Conservation (phyloP, 2,329 filamentous ascomycete species). For the Botrytis deweyae region DNA sequence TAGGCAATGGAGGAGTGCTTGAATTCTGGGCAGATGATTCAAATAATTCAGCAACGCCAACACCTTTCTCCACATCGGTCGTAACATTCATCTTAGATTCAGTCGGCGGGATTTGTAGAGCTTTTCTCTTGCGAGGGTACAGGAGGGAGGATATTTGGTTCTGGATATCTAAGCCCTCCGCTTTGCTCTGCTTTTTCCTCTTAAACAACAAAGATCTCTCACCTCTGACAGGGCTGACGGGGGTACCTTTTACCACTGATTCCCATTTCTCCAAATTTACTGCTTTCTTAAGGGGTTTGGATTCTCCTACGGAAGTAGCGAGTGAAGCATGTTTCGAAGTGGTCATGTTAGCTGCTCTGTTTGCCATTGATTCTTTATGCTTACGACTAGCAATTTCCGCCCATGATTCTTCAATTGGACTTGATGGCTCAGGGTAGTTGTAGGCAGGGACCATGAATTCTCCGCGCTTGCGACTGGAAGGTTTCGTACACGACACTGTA, state of each 20-base stretch:
- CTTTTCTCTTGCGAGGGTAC: background rate
- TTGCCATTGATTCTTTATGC: background rate
- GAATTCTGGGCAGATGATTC: background rate
- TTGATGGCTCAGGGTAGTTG: background rate
- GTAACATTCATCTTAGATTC: background rate
- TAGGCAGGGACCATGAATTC: background rate
- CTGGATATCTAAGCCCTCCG: constrained; percentile 1
- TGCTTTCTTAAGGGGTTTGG: background rate
- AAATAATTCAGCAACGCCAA: background rate
- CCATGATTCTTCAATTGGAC: background rate
- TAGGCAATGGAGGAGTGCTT: background rate
- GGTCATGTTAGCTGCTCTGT: background rate
- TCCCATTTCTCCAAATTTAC: background rate
- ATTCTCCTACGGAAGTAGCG: background rate
- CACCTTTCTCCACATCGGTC: background rate
- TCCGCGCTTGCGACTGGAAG: constrained; percentile 6
- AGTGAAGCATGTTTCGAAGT: background rate
- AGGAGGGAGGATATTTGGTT: constrained; percentile 10
- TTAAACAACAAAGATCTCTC: background rate
- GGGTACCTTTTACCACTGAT: too few species aligned
- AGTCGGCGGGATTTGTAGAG: background rate
- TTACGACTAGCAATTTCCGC: constrained; percentile 13
- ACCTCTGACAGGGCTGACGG: background rate
- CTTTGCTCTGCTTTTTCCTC: background rate
- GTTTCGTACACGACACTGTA: background rate